These are phyloP conservation scores for Hyaloperonospora brassicae DNA, from an alignment of 352 stramenopile genomes.

Conservation along the genomic window DNA sequence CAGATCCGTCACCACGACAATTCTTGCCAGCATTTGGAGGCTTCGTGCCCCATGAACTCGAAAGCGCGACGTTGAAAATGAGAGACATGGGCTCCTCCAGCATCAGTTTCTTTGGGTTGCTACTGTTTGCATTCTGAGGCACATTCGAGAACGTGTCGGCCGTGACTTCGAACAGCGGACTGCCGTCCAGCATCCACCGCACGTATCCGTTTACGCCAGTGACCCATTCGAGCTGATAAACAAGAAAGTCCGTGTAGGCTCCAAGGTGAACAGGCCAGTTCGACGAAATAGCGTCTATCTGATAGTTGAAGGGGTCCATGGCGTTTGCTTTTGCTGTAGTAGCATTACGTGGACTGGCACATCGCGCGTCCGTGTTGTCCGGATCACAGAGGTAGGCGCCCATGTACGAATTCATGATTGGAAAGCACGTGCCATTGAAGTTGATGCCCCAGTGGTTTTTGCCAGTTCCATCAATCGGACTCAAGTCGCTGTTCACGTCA, in stretches of 20 bases:
- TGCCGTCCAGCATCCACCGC: conserved; percentile 51
- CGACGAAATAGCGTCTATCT: conserved; percentile 47
- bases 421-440: conserved; percentile 41
- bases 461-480: conserved; percentile 33
- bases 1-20: conserved; percentile 19
- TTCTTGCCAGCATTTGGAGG: conserved; percentile 18
- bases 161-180: conserved; percentile 72
- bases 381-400: conserved; percentile 43
- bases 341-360: conserved; percentile 39
- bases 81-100: conserved; percentile 88
- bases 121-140: conserved; percentile 24
- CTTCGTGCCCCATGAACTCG: conserved; percentile 43
- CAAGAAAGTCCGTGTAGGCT: conserved; percentile 62
- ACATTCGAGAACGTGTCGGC: conserved; percentile 29
- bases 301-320: conserved; percentile 41
- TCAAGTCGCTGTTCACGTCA: conserved; percentile 41
- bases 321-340: conserved; percentile 33
- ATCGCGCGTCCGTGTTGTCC: conserved; percentile 32
- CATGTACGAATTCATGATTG: conserved; percentile 51
- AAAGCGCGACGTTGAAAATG: conserved; percentile 90
- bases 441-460: conserved; percentile 48
- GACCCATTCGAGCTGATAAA: conserved; percentile 37
- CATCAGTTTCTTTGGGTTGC: conserved; percentile 70
- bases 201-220: conserved; percentile 30
- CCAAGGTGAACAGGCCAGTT: conserved; percentile 70